These are phyloP conservation scores for Hygrocybe punicea DNA, from an alignment of 768 basidiomycete species.

Conservation along the genomic window DNA sequence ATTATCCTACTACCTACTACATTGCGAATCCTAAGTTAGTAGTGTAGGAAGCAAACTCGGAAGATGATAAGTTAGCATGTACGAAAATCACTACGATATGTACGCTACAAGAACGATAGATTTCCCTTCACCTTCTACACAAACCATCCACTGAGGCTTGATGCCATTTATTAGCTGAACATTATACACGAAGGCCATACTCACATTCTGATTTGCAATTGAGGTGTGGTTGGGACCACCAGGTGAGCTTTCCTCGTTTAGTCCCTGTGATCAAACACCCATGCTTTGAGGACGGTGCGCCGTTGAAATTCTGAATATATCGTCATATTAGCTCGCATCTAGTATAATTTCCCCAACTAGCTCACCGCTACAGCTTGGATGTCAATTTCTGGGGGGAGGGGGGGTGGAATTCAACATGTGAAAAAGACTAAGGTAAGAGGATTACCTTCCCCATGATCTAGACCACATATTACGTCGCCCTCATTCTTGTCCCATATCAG, in stretches of 20 bases:
- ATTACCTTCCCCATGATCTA: slow-evolving; percentile 58
- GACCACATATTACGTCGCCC: slow-evolving; percentile 51
- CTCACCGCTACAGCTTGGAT: slow-evolving; percentile 44
- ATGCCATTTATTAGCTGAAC: too few relatives aligned
- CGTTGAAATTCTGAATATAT: slow-evolving; percentile 46
- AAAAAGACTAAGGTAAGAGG: slow-evolving; percentile 6
- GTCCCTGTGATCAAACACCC: slow-evolving; percentile 57
- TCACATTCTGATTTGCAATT: too few relatives aligned
- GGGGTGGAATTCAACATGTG: slow-evolving; percentile 12
- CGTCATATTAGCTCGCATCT: neutral
- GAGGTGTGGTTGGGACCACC: slow-evolving; percentile 51
- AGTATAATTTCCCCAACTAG: neutral
- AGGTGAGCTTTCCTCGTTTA: slow-evolving; percentile 49
- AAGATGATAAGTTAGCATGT: neutral
- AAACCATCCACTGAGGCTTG: too few relatives aligned
- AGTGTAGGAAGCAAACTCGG: neutral
- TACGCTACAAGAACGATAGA: too few relatives aligned
- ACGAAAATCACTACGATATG: neutral
- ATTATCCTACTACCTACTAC: neutral
- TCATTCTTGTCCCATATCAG: slow-evolving; percentile 62
- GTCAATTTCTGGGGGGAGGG: slow-evolving; percentile 35
- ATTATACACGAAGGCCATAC: too few relatives aligned
- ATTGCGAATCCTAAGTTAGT: neutral
- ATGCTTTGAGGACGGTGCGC: slow-evolving; percentile 31
- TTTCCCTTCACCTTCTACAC: too few relatives aligned